Evolutionary conservation across 106 monocot species (phyloP).

Genomic region (Dendrobium huoshanense): DNA sequence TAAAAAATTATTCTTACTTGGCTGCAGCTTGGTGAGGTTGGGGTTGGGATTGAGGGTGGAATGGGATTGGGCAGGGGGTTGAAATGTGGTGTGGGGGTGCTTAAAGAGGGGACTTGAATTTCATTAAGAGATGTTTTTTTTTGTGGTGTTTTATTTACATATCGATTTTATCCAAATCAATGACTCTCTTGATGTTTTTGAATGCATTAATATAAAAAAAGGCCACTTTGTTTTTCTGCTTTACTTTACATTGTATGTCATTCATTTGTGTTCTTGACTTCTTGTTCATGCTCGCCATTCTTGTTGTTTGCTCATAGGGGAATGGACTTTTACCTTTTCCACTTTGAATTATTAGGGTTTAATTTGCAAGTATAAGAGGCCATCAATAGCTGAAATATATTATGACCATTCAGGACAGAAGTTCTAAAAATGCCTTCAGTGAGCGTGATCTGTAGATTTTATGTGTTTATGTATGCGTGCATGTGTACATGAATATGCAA

Average conservation of each 20-base stretch:
- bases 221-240: not conserved
- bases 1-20: not conserved
- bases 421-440: not conserved
- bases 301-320: not conserved
- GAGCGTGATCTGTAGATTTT: not conserved
- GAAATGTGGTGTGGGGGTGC: not conserved
- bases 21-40: not conserved
- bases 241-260: not conserved
- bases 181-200: not conserved
- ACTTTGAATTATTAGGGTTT: not conserved
- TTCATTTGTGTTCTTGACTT: not conserved
- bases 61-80: not conserved
- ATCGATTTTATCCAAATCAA: not conserved
- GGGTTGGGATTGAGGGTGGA: not conserved
- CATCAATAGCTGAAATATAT: not conserved
- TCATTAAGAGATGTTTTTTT: not conserved
- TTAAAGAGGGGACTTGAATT: not conserved
- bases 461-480: not conserved
- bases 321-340: not conserved
- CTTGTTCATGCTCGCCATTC: not conserved
- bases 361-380: not conserved
- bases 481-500: not conserved
- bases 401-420: not conserved
- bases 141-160: not conserved
- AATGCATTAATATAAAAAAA: not conserved